Base-by-base conservation (phyloP, 441 rosid species). In the Pelargonium australe region DNA sequence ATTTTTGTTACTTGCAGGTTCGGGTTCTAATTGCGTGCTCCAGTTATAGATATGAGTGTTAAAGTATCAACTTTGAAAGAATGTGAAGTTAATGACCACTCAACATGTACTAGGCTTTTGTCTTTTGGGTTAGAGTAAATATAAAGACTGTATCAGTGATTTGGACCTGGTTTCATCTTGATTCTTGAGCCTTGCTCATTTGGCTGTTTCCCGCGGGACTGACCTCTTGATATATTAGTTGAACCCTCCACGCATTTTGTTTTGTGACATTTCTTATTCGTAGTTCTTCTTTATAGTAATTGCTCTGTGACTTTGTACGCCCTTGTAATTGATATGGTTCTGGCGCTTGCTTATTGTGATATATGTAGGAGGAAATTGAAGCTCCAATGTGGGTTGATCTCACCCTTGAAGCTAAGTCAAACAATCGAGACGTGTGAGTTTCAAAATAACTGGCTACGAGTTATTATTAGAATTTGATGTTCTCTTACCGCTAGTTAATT, bases 351-450 rank as follows among this genome's bases (percentile, higher is more conserved):
- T 25, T 55, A 16, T 7, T 55, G 61, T 55, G 61, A 55, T 55
- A 55, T 16, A 2, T 55, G 3, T 16, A 85, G 91, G 89, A 85
- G 63, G 91, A 85, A 75, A 83, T 88, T 55, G 94, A 88, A 73
- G 89, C 89, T 61, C 94, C 94, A 3, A 86, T 79, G 85, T 86
- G 91, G 91, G 79, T 79, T 17, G 89, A 86, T 78, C 86, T 88
- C 67, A 68, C 70, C 0, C 34, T 69, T 23, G 86, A 83, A 71
- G 75, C 77, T 7, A 68, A 73, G 20, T 68, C 62, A 71, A 60
- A 51, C 60, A 64, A 70, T 65, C 72, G 66, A 66, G 79, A 75
- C 14, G 37, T 44, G 88, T 83, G 76, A 80, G 86, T 76, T 57
- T 73, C 19, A 44, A 13, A 31, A 2, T 31, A 23, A 13, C 17